Evolutionary conservation across 2,329 filamentous ascomycete species (phyloP), one percentile per base, ranked within the genome.

Genomic region (Aspergillus jensenii): DNA sequence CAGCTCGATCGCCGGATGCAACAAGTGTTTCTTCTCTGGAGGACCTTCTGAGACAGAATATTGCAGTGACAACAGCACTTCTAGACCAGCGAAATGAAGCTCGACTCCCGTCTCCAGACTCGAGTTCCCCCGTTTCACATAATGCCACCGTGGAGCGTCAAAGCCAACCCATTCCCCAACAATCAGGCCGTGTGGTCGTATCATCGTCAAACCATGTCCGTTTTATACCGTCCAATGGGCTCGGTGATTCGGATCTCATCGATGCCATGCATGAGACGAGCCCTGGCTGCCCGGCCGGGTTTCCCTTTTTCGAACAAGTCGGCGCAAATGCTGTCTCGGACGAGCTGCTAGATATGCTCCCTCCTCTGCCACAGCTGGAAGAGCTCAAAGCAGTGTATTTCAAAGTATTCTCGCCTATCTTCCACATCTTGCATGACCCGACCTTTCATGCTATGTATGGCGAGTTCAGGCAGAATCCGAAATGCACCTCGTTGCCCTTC

Each of bases 371-470:
- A 27, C 62, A 66, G 19, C 61, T 62, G 17, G 58, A 64, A n/a
- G 52, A 61, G 49, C 51, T 66, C 14, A 61, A 59, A 37, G 12
- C 52, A 11, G 35, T 56, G 5, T 66, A 61, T 37, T 61, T 52
- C 25, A 3, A 19, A 1, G 48, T 57, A 11, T 57, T 57, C 33
- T 57, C 52, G 25, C 52, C 52, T 8, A 58, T 71, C 2, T 71
- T 70, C 49, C 68, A 71, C 52, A 59, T 71, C 23, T 62, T 71
- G 9, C 69, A 71, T 51, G 68, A 71, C 50, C 66, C 65, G 12
- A 67, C 63, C 4, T 71, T 71, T 47, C 55, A 67, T 21, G 48
- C 50, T 23, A 59, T 62, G 47, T 71, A 70, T 48, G 46, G 44
- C n/a, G 35, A 49, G 4, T 71, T 71, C 46, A 52, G 55, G 17